Evolutionary conservation across 1,284 basidiomycete genomes (phyloP).

Genomic region (Phaffia rhodozyma): DNA sequence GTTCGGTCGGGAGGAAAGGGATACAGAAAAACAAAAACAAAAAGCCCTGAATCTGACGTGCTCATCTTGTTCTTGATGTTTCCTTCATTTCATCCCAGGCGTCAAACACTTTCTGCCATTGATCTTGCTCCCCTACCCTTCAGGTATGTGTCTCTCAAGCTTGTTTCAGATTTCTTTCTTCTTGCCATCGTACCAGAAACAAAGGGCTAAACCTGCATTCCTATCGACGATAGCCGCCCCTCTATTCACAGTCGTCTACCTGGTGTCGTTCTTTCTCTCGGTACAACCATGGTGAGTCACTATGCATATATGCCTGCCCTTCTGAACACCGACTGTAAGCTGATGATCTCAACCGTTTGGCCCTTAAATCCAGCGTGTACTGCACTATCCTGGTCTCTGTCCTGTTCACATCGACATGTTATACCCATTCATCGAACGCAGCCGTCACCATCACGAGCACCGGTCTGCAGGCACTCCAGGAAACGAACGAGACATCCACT

Average conservation of each 20-base stretch:
- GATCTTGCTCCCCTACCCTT: not conserved
- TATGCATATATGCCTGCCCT: not conserved
- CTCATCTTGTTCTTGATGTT: too few species aligned
- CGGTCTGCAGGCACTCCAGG: not conserved
- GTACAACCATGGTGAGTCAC: constrained; percentile 1
- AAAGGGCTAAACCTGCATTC: too few species aligned
- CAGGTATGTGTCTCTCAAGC: not conserved
- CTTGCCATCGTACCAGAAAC: not conserved
- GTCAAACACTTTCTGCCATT: constrained; percentile 7
- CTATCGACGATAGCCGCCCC: not conserved
- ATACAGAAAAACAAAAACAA: too few species aligned
- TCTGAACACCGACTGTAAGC: not conserved
- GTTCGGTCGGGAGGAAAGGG: not conserved
- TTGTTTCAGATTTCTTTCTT: not conserved
- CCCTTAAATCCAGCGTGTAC: not conserved
- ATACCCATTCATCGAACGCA: not conserved
- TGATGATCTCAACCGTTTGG: not conserved
- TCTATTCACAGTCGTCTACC: not conserved
- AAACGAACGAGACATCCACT: too few species aligned
- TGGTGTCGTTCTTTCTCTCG: not conserved
- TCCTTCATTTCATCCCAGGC: not conserved
- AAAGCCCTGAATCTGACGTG: not conserved
- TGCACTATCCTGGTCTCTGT: constrained; percentile 3
- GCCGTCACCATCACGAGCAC: not conserved
- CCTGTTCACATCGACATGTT: not conserved